These are phyloP conservation scores for Podila epigama DNA, from an alignment of 192 early-diverging fungal genomes.

Conservation along the genomic window DNA sequence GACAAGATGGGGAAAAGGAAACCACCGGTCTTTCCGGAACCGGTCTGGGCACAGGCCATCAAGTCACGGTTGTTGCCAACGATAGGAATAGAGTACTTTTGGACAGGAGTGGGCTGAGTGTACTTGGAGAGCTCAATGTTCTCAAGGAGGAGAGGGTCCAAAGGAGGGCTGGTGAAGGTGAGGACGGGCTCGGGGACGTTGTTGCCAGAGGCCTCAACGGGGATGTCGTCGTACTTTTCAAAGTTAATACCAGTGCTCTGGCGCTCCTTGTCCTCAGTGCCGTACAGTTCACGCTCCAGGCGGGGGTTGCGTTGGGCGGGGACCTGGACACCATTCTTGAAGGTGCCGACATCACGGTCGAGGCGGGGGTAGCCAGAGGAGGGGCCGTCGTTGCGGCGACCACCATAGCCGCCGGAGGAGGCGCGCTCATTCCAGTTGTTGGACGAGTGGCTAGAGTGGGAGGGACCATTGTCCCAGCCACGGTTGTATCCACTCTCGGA, in stretches of 20 bases:
- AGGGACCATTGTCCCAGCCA: slow-evolving; percentile 37
- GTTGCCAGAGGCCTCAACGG: slow-evolving; percentile 87
- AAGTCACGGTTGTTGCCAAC: slow-evolving; percentile 86
- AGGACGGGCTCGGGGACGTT: slow-evolving; percentile 71
- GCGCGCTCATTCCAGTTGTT: slow-evolving; percentile 45
- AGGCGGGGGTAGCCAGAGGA: slow-evolving; percentile 55
- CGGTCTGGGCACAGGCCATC: slow-evolving; percentile 99
- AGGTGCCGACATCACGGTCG: slow-evolving; percentile 50
- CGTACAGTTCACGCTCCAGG: slow-evolving; percentile 83
- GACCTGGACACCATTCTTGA: slow-evolving; percentile 77
- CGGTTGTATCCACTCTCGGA: slow-evolving; percentile 54
- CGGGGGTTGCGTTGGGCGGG: slow-evolving; percentile 80
- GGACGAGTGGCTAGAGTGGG: slow-evolving; percentile 25
- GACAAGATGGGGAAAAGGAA: slow-evolving; percentile 97
- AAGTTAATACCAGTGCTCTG: slow-evolving; percentile 97
- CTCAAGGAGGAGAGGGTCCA: slow-evolving; percentile 87
- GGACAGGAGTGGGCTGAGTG: slow-evolving; percentile 92
- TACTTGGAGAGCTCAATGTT: slow-evolving; percentile 93
- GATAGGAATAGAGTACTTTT: slow-evolving; percentile 91
- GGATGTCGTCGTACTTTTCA: slow-evolving; percentile 99
- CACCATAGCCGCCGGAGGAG: slow-evolving; percentile 58
- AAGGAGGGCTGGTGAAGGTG: slow-evolving; percentile 62
- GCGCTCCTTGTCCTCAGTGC: slow-evolving; percentile 76
- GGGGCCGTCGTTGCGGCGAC: slow-evolving; percentile 28
- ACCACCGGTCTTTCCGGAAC: slow-evolving; percentile 95